Evolutionary conservation across 768 basidiomycete species (phyloP), one percentile per base, ranked within the genome.

Genomic region (Suillus brevipes): DNA sequence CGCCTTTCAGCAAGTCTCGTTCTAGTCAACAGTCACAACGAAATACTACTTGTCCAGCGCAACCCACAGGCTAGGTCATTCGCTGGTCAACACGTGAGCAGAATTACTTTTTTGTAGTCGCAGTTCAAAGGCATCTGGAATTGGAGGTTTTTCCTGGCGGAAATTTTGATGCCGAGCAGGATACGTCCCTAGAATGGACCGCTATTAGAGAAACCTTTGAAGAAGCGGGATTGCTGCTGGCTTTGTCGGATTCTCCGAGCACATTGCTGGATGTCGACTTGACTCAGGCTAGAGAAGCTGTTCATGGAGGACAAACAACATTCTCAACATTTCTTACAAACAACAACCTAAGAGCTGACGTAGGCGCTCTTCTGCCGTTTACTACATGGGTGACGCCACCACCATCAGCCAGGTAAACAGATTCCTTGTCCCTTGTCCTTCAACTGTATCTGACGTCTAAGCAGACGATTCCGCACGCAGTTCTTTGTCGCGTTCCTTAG

Each of bases 181-280:
- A 91, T 68, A 70, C 72, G 7, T 85, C 85, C 12, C 72, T 89
- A 23, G 73, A 74, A 38, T 80, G 87, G 64, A 91, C 89, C 16
- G 90, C 89, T 4, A 87, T 91, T 52, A 82, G 90, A 20, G 90
- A 92, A 76, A 88, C 89, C 0, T 91, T 92, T 64, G 90, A 92
- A 70, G 90, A 92, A 71, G 83, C 89, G 3, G 90, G 90, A 2
- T 74, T 91, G 36, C 74, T 91, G 16, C 73, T 91, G 16, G 88
- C 87, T 13, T 84, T 85, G 14, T 70, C 80, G 0, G 63, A 65
- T 25, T 57, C 65, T 36, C 52, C 63, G 61, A 38, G 63, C 67
- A 56, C 9, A 61, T 25, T 53, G 53, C 74, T 77, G 40, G 79
- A 86, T 61, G 60, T 70, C 0, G 72, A 77, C 0, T 73, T 90